phyloP scores from a whole-genome alignment of 106 monocot genomes.

The Allium fistulosum region DNA sequence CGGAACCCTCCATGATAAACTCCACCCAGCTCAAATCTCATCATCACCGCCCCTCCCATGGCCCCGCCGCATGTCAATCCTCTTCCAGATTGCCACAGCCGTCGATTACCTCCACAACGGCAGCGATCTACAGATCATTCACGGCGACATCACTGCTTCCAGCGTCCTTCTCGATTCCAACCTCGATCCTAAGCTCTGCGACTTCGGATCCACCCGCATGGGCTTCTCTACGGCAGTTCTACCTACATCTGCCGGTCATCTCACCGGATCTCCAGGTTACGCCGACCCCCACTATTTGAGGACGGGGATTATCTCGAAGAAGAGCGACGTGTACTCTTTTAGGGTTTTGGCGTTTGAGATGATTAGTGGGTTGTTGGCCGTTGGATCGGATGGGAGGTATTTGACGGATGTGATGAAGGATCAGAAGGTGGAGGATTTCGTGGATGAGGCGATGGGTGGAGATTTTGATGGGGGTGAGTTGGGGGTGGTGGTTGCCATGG shows the following conservation, averaged over 20 bases:
- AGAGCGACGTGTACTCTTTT: slow-evolving; percentile 81
- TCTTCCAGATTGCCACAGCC: slow-evolving; percentile 41
- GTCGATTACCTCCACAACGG: slow-evolving; percentile 65
- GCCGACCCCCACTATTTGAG: slow-evolving; percentile 52
- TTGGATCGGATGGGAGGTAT: slow-evolving; percentile 4
- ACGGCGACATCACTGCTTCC: slow-evolving; percentile 69
- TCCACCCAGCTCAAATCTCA: slow-evolving; percentile 24
- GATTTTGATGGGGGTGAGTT: slow-evolving; percentile 47
- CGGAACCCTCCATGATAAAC: slow-evolving; percentile 66
- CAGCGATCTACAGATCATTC: slow-evolving; percentile 56
- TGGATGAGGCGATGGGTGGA: slow-evolving; percentile 36
- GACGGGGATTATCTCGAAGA: slow-evolving; percentile 45
- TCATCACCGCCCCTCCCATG: slow-evolving; percentile 20
- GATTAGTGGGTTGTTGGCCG: slow-evolving; percentile 28
- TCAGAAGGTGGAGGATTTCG: slow-evolving; percentile 11
- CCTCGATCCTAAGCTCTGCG: slow-evolving; percentile 53
- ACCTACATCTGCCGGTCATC: slow-evolving; percentile 15
- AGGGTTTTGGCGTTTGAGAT: slow-evolving; percentile 63
- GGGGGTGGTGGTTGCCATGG: slow-evolving; percentile 35
- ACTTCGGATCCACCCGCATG: slow-evolving; percentile 62
- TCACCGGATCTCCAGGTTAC: slow-evolving; percentile 55
- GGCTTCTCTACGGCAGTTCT: slow-evolving; percentile 58
- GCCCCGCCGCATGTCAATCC: slow-evolving; percentile 41
- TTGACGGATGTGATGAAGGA: slow-evolving; percentile 13
- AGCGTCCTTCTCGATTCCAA: slow-evolving; percentile 57